Base-by-base conservation (phyloP, 1,284 basidiomycete genomes). In the Ceratobasidium sp. region DNA sequence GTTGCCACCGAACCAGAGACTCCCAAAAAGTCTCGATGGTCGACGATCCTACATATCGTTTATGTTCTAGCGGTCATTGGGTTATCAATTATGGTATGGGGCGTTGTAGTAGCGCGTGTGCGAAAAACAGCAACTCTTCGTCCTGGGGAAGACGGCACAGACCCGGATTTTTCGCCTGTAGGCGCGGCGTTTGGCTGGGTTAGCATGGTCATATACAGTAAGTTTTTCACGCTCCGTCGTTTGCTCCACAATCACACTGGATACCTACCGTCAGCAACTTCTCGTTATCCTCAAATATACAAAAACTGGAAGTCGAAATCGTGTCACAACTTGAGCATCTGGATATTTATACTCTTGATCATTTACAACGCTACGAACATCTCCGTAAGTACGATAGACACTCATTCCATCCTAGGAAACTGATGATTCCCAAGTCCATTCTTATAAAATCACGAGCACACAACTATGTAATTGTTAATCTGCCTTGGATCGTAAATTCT, bases 231-330 rank as follows among this genome's bases (percentile, higher is more conserved):
- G 9, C 14, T 32, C 43, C 14, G 1, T 26, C 12, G 16, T 12
- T 32, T 43, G 32, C 32, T 10, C 30, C 18, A 18, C 8, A 26
- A 32, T 41, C 39, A 4, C 16, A 18, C 36, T 12, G 21, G 5
- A 28, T 30, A 23, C n/a, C 18, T 21, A 2, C 23, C 28, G 16
- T 30, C 34, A 72, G 71, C 48, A 14, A 62, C 71, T 2, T 72
- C 71, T 1, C 58, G 71, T 23, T 72, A 45, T 34, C 71, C 46
- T n/a, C 71, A 72, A 34, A 72, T 72, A 12, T 72, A 72, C 39
- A 72, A 72, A 55, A 61, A 72, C 59, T 72, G 71, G 71, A 60
- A 26, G 34, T 61, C 46, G 8, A 72, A 72, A 28, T 62, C 71
- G 34, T 72, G 71, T 41, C 60, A 60, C 8, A 60, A 60, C 26